Base-by-base conservation (phyloP, 1,284 basidiomycete species). In the Gomphus bonarii region DNA sequence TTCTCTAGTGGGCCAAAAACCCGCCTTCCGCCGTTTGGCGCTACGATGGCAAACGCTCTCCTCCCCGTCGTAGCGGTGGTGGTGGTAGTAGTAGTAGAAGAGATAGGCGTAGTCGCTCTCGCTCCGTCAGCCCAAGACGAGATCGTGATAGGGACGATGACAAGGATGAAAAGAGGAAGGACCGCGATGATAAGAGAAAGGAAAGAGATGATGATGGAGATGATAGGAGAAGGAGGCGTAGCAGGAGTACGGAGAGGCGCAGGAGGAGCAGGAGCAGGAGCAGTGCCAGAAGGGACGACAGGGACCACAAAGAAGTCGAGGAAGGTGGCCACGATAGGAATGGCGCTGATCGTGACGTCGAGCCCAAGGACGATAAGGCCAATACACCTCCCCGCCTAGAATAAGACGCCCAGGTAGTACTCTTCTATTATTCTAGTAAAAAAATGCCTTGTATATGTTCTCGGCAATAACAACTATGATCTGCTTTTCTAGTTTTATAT, bases 21-120 rank as follows among this genome's bases (percentile, higher is more conserved):
- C 90, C 91, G 48, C 90, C 90, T 4, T 91, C 88, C 44, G 82
- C 88, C 11, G 84, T 89, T 31, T 93, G 90, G 90, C 84, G 90
- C 60, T 85, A 84, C 63, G 88, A 91, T 57, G 73, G 82, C 61
- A 79, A 79, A 58, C 76, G 77, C 30, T 75, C 74, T 59, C 77
- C 73, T 64, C 73, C 63, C 53, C 64, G 70, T 61, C 64, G 70
- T 61, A 66, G 71, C 52, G 69, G 69, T 18, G 67, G 72, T 54
- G 4, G 25, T 25, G 4, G 25, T 25, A 25, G 25, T 2, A 25
- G 25, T 2, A 25, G 25, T 2, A 54, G 52, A 31, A 33, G 58
- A 35, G 60, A 54, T 31, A 52, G 54, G 31, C 60, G 60, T 58
- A 38, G 62, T 9, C 62, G 61, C 47, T 62, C 60, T 52, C 62